Percentiles rank a stretch among this genome's conserved stretches.
These are phyloP conservation scores for Hypoxylon sp. DNA, from an alignment of 2,329 filamentous ascomycete genomes.

Conservation along the genomic window DNA sequence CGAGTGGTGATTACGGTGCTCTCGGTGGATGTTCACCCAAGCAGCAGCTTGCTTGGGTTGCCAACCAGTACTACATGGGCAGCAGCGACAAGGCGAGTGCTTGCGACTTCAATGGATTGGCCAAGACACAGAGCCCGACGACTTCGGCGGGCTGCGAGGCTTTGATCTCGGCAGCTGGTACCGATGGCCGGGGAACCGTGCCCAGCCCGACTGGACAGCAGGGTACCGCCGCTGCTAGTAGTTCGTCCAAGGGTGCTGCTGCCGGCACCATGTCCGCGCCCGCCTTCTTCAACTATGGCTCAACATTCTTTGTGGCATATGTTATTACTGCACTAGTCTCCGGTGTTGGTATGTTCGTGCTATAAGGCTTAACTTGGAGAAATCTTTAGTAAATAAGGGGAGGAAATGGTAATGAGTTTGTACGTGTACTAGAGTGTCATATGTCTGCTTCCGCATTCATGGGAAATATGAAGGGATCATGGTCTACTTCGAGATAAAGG, in stretches of 20 bases:
- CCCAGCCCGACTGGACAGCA: slow-evolving; percentile 60
- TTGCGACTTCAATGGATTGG: slow-evolving; percentile 80
- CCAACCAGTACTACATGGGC: slow-evolving; percentile 78
- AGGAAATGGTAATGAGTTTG: slow-evolving; percentile 34
- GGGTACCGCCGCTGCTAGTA: slow-evolving; percentile 57
- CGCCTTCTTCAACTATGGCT: slow-evolving; percentile 52
- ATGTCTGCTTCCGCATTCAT: slow-evolving; percentile 14
- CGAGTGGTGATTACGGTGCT: slow-evolving; percentile 78
- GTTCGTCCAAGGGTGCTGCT: slow-evolving; percentile 62
- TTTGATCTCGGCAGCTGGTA: slow-evolving; percentile 74
- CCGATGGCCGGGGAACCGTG: slow-evolving; percentile 70
- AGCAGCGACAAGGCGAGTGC: slow-evolving; percentile 69
- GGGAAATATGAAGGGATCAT: slow-evolving; percentile 28
- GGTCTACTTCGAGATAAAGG: slow-evolving; percentile 14
- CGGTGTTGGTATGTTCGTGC: slow-evolving; percentile 68
- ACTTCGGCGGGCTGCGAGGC: slow-evolving; percentile 68
- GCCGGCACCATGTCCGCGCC: slow-evolving; percentile 57
- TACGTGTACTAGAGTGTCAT: slow-evolving; percentile 38
- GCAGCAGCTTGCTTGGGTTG: slow-evolving; percentile 80
- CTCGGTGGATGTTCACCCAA: slow-evolving; percentile 82
- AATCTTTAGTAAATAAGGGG: slow-evolving; percentile 15
- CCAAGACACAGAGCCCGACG: slow-evolving; percentile 64
- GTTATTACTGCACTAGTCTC: slow-evolving; percentile 64
- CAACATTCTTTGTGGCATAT: slow-evolving; percentile 62
- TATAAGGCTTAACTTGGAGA: slow-evolving; percentile 55